Conservation (phyloP, 2,329 filamentous ascomycete species). For the Stagonosporopsis chrysanthemi region DNA sequence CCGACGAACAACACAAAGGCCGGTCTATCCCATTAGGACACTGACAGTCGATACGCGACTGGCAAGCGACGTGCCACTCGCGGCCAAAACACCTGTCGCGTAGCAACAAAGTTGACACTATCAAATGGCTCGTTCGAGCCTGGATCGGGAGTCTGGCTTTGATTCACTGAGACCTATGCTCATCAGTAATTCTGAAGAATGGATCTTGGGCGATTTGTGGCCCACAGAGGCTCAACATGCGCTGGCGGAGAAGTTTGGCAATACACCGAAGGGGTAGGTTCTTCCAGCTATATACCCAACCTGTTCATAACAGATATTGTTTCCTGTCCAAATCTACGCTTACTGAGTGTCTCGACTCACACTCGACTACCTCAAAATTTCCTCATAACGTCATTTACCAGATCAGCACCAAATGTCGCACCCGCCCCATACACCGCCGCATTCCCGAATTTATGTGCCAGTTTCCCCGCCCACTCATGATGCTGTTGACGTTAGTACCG, state of each 20-base stretch:
- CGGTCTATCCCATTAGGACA: background rate
- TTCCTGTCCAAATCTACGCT: background rate
- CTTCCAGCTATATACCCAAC: conserved; percentile 9
- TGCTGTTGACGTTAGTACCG: conserved; percentile 15
- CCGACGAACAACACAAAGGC: background rate
- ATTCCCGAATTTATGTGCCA: conserved; percentile 31
- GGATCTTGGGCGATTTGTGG: background rate
- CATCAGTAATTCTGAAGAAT: background rate
- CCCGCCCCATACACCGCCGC: conserved; percentile 29
- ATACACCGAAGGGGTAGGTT: background rate
- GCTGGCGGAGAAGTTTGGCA: background rate
- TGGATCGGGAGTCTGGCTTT: background rate
- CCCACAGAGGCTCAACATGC: background rate
- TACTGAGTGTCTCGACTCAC: background rate
- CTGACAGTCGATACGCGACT: background rate
- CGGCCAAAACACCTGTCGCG: background rate
- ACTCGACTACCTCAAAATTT: conserved; percentile 17
- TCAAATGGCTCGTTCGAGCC: background rate
- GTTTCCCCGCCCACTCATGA: conserved; percentile 30
- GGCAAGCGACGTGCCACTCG: background rate
- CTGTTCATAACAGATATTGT: background rate
- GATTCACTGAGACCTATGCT: background rate
- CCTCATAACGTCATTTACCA: conserved; percentile 33
- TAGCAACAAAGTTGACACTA: background rate
- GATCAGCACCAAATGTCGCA: conserved; percentile 30